These are phyloP conservation scores for Ustilago hordei DNA, from an alignment of 1,284 basidiomycete species.

Conservation along the genomic window DNA sequence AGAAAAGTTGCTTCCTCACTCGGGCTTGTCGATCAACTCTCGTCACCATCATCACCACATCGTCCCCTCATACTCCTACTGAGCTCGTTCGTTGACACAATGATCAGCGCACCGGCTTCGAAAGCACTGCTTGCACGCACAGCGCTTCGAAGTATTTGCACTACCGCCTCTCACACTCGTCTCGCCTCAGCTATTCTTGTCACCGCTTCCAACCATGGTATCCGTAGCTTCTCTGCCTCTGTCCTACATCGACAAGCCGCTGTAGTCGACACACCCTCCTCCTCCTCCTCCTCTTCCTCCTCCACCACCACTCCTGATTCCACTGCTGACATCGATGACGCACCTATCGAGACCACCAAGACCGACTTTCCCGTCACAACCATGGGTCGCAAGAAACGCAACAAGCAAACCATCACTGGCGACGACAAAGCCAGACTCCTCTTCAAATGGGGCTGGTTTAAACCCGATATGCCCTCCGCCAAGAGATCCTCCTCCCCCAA, in stretches of 20 bases:
- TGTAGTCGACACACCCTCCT: not conserved
- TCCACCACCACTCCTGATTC: not conserved
- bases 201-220: slow-evolving; percentile 11
- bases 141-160: slow-evolving; percentile 18
- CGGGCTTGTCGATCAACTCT: not conserved
- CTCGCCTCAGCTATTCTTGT: slow-evolving; percentile 12
- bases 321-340: not conserved
- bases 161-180: slow-evolving; percentile 3
- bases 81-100: not conserved
- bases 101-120: slow-evolving; percentile 33
- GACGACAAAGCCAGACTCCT: slow-evolving; percentile 32
- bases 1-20: slow-evolving; percentile 16
- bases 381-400: slow-evolving; percentile 16
- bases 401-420: slow-evolving; percentile 11
- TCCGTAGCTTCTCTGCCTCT: slow-evolving; percentile 17
- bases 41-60: not conserved
- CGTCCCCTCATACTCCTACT: not conserved
- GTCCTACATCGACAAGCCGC: slow-evolving; percentile 14
- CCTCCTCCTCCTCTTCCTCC: not conserved
- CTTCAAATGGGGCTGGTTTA: slow-evolving; percentile 47
- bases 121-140: slow-evolving; percentile 29
- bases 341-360: slow-evolving; percentile 10
- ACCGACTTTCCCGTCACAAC: not conserved
- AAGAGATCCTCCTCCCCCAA: not conserved
- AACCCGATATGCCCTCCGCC: not conserved